Base-by-base conservation (phyloP, 129 eudicot species). In the Lonicera japonica region DNA sequence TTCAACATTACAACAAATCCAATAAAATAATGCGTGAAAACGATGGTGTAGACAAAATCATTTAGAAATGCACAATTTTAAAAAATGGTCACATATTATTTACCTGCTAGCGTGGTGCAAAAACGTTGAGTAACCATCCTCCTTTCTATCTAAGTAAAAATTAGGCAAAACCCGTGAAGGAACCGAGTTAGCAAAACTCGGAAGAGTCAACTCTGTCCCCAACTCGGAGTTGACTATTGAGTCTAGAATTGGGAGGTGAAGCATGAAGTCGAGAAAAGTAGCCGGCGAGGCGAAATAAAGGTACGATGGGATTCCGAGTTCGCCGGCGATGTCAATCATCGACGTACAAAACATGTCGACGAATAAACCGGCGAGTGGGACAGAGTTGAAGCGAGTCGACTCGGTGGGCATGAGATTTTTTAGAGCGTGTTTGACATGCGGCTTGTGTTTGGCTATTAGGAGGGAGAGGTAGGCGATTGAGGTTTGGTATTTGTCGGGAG, bases 211-310 rank as follows among this genome's bases (percentile, higher is more conserved):
- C 60, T 36, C 61, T 21, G 73, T 20, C 4, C 5, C 18, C 12
- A 39, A 48, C 64, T 56, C 73, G 15, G 67, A 0, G 22, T 34
- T 9, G 46, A 21, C 47, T n/a, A 21, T 53, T 48, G 47, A 16
- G 20, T 20, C 8, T 66, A 58, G 34, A 1, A 21, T 39, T 0
- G 73, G 58, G 47, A 69, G 73, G 60, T 69, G 73, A 36, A 69
- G 59, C 58, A 69, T 43, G 61, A 69, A 60, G 18, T 60, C 60
- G 0, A 69, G 39, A 51, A 58, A 69, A 50, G 73, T 17, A 15
- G 67, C 73, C 1, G 73, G 73, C 21, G 73, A 69, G 0, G 73
- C 73, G 20, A 69, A 69, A 50, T 21, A 60, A 1, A 69, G 24
- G 46, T 69, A 69, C 8, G 52, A 69, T 0, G 65, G 65, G 6